Evolutionary conservation across 177 flowering plant genomes (phyloP).

Genomic region (Vitis hybrid): DNA sequence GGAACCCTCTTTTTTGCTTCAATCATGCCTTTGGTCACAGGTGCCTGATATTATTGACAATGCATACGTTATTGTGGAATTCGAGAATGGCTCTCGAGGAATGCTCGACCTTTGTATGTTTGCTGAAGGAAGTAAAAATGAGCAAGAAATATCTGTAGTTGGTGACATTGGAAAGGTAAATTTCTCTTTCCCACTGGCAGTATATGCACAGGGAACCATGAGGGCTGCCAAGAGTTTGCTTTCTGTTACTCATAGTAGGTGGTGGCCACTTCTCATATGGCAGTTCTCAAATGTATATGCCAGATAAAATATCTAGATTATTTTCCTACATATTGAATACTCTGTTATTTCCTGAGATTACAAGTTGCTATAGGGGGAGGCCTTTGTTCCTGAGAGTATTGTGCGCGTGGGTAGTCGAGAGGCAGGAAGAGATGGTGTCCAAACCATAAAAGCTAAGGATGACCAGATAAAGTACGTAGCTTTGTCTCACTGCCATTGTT

Average conservation of each 20-base stretch:
- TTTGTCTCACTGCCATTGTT: neutral
- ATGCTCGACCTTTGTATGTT: slow-evolving; percentile 98
- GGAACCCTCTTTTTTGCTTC: too few species aligned
- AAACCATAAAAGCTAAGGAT: slow-evolving; percentile 63
- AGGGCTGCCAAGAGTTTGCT: too few species aligned
- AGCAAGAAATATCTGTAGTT: slow-evolving; percentile 96
- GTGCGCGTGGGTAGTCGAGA: slow-evolving; percentile 68
- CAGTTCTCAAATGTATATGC: neutral
- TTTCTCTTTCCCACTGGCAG: neutral
- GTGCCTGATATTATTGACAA: slow-evolving; percentile 96
- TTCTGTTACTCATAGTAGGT: too few species aligned
- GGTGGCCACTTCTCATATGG: too few species aligned
- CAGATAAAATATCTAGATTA: too few species aligned
- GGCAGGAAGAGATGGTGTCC: slow-evolving; percentile 75
- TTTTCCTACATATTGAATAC: neutral
- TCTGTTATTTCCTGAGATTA: neutral
- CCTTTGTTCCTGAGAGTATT: slow-evolving; percentile 83
- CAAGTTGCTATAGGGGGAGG: slow-evolving; percentile 67
- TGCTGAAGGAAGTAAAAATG: slow-evolving; percentile 98
- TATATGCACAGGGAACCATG: neutral
- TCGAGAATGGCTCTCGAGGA: slow-evolving; percentile 86
- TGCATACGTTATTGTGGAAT: slow-evolving; percentile 89
- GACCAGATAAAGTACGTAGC: slow-evolving; percentile 63
- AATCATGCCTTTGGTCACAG: slow-evolving; percentile 13
- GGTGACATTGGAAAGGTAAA: slow-evolving; percentile 88